These are phyloP conservation scores for Eucalyptus camaldulensis DNA, from an alignment of 345 rosid species.

Conservation along the genomic window DNA sequence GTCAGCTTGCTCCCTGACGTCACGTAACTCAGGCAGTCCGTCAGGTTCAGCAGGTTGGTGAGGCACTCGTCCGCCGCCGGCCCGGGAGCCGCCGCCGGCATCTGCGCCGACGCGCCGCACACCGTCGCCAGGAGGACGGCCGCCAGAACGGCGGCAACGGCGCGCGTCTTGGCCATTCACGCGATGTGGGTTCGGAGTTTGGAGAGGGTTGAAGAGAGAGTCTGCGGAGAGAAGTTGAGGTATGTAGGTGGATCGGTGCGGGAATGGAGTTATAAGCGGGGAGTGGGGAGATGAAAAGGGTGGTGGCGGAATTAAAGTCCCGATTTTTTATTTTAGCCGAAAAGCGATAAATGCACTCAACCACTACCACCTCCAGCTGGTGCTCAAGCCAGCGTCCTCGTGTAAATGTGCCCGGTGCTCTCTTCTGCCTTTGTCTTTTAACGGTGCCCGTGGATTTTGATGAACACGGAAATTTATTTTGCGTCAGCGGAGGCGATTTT, in stretches of 20 bases:
- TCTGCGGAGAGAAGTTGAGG: neutral
- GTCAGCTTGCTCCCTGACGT: conserved; percentile 5
- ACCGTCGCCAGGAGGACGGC: neutral
- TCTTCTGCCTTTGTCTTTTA: neutral
- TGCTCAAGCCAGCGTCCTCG: neutral
- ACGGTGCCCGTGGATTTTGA: neutral
- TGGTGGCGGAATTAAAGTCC: neutral
- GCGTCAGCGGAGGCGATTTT: neutral
- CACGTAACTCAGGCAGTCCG: conserved; percentile 31
- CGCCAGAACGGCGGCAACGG: neutral
- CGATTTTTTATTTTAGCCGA: neutral
- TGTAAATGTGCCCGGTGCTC: neutral
- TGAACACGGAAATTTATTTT: neutral
- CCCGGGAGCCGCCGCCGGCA: neutral
- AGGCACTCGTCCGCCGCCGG: conserved; percentile 4
- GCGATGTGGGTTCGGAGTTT: neutral
- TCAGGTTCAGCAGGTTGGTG: neutral
- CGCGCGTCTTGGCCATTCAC: neutral
- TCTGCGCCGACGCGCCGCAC: neutral
- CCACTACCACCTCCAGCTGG: neutral
- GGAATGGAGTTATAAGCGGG: neutral
- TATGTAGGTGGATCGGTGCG: neutral
- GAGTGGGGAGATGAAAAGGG: neutral
- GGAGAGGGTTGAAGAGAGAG: neutral
- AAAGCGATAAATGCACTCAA: neutral